Evolutionary conservation across 495 filamentous ascomycete genomes (phyloP).

Genomic region (Neurospora tetraspora): DNA sequence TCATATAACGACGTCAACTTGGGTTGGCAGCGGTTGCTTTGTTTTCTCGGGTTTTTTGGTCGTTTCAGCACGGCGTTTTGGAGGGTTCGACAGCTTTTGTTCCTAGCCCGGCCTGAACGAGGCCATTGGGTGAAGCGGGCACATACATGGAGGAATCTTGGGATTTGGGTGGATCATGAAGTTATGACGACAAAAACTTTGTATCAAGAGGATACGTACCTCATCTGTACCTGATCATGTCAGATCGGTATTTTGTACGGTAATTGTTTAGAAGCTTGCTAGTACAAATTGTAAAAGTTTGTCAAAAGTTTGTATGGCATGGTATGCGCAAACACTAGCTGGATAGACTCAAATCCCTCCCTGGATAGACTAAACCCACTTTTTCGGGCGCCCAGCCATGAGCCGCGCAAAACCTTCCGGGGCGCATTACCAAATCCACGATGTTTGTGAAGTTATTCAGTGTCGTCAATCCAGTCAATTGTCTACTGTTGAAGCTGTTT

Average conservation of each 20-base stretch:
- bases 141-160: not conserved
- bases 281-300: not conserved
- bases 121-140: not conserved
- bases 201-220: not conserved
- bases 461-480: too few species aligned
- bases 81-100: not conserved
- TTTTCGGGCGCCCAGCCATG: too few species aligned
- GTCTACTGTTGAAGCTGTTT: too few species aligned
- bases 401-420: too few species aligned
- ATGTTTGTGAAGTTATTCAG: too few species aligned
- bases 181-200: not conserved
- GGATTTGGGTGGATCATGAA: not conserved
- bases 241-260: not conserved
- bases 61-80: slow-evolving; percentile 37
- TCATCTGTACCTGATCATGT: not conserved
- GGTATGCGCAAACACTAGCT: too few species aligned
- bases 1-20: slow-evolving; percentile 3
- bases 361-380: too few species aligned
- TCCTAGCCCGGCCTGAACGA: not conserved
- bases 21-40: slow-evolving; percentile 30
- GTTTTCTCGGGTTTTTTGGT: slow-evolving; percentile 28
- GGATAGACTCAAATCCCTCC: too few species aligned
- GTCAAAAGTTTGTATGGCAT: not conserved
- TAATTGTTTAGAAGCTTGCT: not conserved
- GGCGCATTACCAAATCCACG: too few species aligned